A percentile compares a stretch with the other conserved stretches of the same genome.
Evolutionary conservation across 331 rosid species (phyloP).

Genomic region (Pyracantha coccinea): DNA sequence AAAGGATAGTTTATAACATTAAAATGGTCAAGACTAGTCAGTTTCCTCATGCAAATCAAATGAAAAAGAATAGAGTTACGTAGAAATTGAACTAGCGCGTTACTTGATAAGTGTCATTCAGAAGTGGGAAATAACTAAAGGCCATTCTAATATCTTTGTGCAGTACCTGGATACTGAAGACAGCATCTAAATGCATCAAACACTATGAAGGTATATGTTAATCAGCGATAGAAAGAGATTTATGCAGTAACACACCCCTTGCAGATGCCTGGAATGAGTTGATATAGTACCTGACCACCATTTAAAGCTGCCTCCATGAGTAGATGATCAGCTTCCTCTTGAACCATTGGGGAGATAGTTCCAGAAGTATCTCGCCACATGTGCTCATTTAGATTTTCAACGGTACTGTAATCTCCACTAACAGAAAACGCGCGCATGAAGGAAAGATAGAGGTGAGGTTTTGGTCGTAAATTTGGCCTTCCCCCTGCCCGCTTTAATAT

Average conservation of each 20-base stretch:
- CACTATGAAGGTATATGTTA: neutral
- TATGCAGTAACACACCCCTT: neutral
- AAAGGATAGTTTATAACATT: neutral
- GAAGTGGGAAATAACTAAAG: neutral
- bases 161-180: neutral
- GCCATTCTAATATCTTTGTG: neutral
- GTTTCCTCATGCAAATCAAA: neutral
- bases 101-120: neutral
- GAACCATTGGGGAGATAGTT: slow-evolving; percentile 41
- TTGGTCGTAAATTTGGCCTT: slow-evolving; percentile 56
- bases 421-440: slow-evolving; percentile 66
- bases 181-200: neutral
- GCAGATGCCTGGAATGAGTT: neutral
- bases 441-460: slow-evolving; percentile 90
- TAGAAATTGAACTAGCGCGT: neutral
- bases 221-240: neutral
- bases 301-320: slow-evolving; percentile 82
- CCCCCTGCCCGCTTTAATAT: slow-evolving; percentile 57
- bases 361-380: slow-evolving; percentile 74
- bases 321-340: slow-evolving; percentile 87
- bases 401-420: slow-evolving; percentile 60
- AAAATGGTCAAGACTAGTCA: neutral
- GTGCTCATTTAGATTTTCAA: slow-evolving; percentile 47
- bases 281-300: slow-evolving; percentile 49
- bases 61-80: neutral